These are phyloP conservation scores for Penstemon barbatus DNA, from an alignment of 257 asterid genomes.

Conservation along the genomic window DNA sequence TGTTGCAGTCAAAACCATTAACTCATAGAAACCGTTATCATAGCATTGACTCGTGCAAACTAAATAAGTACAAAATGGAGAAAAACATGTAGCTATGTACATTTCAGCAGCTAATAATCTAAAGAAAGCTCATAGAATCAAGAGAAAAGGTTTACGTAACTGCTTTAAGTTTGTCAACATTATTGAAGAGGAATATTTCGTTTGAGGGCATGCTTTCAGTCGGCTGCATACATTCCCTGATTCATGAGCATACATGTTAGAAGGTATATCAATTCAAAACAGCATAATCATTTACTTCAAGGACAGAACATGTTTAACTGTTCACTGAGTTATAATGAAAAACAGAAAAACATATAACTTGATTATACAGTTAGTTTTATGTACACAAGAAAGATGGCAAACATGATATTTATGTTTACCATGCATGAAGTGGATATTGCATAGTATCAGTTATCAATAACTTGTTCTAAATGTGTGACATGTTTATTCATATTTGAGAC, in stretches of 20 bases:
- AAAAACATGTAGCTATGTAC: neutral
- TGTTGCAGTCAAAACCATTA: constrained; percentile 11
- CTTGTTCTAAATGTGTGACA: neutral
- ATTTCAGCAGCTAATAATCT: neutral
- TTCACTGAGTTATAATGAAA: neutral
- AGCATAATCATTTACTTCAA: constrained; percentile 17
- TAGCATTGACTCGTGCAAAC: neutral
- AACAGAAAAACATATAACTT: neutral
- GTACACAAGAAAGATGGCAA: neutral
- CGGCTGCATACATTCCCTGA: constrained; percentile 74
- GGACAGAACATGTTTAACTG: neutral
- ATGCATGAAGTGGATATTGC: neutral
- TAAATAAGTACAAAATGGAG: constrained; percentile 13
- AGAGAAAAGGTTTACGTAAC: constrained; percentile 41
- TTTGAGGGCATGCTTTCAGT: constrained; percentile 60
- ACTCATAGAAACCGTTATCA: neutral
- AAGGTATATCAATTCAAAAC: constrained; percentile 6
- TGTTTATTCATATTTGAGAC: neutral
- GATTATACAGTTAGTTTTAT: constrained; percentile 4
- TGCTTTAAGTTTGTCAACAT: constrained; percentile 74
- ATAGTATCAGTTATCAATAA: neutral
- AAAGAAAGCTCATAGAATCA: constrained; percentile 7
- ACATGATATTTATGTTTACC: neutral
- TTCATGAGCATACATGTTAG: constrained; percentile 26
- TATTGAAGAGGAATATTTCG: constrained; percentile 70